These are phyloP conservation scores for Penicillium sp. DNA, from an alignment of 2,329 filamentous ascomycete species.

Conservation along the genomic window DNA sequence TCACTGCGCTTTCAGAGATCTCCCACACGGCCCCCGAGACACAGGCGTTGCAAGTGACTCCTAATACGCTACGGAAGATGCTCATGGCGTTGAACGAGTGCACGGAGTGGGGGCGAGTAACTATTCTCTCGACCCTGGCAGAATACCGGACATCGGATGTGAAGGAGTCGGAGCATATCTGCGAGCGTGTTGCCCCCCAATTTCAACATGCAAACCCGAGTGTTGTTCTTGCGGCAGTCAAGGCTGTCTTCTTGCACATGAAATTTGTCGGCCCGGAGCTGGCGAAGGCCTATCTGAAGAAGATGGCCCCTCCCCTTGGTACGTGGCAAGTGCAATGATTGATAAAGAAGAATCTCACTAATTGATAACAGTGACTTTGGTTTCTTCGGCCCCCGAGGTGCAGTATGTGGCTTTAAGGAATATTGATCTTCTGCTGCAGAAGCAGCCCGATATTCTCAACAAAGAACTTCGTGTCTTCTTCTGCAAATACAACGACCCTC, in stretches of 20 bases:
- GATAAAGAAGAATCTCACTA: slow-evolving; percentile 13
- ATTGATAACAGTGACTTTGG: slow-evolving; percentile 72
- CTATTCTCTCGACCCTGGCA: slow-evolving; percentile 83
- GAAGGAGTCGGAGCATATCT: slow-evolving; percentile 97
- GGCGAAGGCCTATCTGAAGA: slow-evolving; percentile 84
- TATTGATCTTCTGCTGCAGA: slow-evolving; percentile 92
- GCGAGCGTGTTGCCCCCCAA: slow-evolving; percentile 90
- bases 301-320: slow-evolving; percentile 97
- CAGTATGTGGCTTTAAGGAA: slow-evolving; percentile 96
- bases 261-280: slow-evolving; percentile 73
- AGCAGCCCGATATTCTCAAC: slow-evolving; percentile 92
- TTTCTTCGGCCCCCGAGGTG: slow-evolving; percentile 93
- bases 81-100: slow-evolving; percentile 96
- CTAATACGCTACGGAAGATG: slow-evolving; percentile 86
- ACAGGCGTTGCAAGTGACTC: slow-evolving; percentile 76
- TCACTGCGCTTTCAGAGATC: slow-evolving; percentile 90
- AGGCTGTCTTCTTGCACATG: slow-evolving; percentile 97
- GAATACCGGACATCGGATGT: slow-evolving; percentile 83
- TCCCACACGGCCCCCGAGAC: slow-evolving; percentile 87
- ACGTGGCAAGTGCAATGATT: slow-evolving; percentile 29
- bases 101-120: slow-evolving; percentile 96
- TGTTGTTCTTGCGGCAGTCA: slow-evolving; percentile 94
- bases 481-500: slow-evolving; percentile 99
- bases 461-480: slow-evolving; percentile 98
- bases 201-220: slow-evolving; percentile 98